Percentiles rank a stretch among this genome's conserved stretches.
These are phyloP conservation scores for Globisporangium spinosum DNA, from an alignment of 352 stramenopile genomes.

Conservation along the genomic window DNA sequence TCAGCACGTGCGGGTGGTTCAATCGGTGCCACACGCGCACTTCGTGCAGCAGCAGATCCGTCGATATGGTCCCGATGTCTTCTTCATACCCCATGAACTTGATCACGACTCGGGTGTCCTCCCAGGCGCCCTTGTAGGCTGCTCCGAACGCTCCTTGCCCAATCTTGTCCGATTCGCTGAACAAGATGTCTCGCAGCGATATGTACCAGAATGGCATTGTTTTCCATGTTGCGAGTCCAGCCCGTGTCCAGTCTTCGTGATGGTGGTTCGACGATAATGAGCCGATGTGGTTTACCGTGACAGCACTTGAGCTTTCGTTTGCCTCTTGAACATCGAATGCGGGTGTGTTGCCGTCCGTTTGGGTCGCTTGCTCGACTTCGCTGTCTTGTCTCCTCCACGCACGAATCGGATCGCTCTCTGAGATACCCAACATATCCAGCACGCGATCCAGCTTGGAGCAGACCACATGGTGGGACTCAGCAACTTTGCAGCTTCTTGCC, in stretches of 20 bases:
- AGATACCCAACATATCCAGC: neutral
- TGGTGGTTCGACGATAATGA: neutral
- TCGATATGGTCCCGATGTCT: neutral
- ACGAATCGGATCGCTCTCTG: neutral
- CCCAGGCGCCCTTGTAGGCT: neutral
- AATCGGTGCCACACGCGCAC: neutral
- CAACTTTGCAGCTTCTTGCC: neutral
- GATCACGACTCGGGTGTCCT: neutral
- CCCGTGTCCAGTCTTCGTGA: neutral
- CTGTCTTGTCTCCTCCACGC: neutral
- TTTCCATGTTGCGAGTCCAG: neutral
- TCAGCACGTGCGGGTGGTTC: neutral
- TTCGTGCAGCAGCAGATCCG: neutral
- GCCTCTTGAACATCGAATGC: neutral
- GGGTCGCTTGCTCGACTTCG: neutral
- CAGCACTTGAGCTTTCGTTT: neutral
- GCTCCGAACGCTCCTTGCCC: neutral
- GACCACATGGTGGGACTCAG: neutral
- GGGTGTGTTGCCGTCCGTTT: neutral
- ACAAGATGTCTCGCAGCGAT: neutral
- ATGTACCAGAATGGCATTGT: neutral
- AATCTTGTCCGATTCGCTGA: neutral
- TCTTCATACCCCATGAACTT: neutral
- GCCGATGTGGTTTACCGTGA: neutral
- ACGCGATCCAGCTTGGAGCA: neutral